These are phyloP conservation scores for Neonectria magnoliae DNA, from an alignment of 2,329 filamentous ascomycete genomes.

Conservation along the genomic window DNA sequence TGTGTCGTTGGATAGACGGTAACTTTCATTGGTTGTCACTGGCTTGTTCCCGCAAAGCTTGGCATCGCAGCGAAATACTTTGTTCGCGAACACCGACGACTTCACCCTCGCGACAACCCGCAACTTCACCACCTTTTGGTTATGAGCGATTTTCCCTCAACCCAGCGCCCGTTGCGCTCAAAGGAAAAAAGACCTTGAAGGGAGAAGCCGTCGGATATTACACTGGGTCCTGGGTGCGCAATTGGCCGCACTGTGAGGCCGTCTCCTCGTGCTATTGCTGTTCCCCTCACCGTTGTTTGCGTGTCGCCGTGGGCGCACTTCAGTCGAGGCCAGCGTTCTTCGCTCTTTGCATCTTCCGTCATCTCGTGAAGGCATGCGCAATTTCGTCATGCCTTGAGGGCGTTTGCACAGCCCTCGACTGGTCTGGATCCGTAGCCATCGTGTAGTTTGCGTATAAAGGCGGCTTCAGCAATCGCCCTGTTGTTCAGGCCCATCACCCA, in stretches of 20 bases:
- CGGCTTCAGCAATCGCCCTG: constrained; percentile 3
- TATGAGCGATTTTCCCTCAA: constrained; percentile 33
- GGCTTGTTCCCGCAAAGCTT: constrained; percentile 32
- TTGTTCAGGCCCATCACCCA: constrained; percentile 22
- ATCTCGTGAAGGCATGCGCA: constrained; percentile 18
- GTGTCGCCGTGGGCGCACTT: constrained; percentile 21
- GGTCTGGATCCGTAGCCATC: constrained; percentile 25
- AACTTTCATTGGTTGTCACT: constrained; percentile 33
- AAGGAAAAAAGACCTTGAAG: constrained; percentile 2
- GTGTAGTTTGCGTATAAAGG: constrained; percentile 27
- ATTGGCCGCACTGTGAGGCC: constrained; percentile 19
- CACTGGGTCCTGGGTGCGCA: constrained; percentile 3
- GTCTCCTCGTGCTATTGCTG: constrained; percentile 5
- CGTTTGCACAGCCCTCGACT: constrained; percentile 24
- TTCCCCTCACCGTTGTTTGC: constrained; percentile 1
- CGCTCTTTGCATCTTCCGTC: background rate
- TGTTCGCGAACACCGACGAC: constrained; percentile 24
- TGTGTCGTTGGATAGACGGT: constrained; percentile 22
- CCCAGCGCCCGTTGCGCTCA: constrained; percentile 23
- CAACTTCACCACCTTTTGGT: constrained; percentile 20
- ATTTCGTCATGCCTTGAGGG: constrained; percentile 18
- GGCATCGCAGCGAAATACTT: constrained; percentile 25
- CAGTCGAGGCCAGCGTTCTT: background rate
- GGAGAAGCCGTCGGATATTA: constrained; percentile 23
- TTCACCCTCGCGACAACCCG: constrained; percentile 22